phyloP scores from a whole-genome alignment of 1,284 basidiomycete species.

The Amylostereum areolatum region DNA sequence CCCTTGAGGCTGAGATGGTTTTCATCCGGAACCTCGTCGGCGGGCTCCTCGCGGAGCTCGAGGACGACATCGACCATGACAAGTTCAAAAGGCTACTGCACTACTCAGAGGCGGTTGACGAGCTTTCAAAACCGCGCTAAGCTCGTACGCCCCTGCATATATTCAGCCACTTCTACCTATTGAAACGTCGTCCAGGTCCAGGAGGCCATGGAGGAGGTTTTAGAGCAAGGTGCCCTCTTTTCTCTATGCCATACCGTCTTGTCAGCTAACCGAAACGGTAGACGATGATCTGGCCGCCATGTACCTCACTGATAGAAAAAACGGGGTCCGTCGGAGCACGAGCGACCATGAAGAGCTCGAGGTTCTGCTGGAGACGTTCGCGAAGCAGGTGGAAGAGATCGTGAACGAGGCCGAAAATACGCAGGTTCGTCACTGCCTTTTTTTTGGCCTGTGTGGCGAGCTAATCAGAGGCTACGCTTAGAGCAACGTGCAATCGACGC shows the following conservation, averaged over 20 bases:
- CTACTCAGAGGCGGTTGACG: conserved; percentile 80
- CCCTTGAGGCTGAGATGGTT: conserved; percentile 89
- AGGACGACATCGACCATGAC: conserved; percentile 90
- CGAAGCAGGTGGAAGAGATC: conserved; percentile 95
- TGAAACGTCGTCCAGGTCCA: conserved; percentile 54
- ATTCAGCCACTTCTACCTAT: conserved; percentile 1
- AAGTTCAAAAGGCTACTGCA: conserved; percentile 86
- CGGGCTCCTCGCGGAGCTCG: conserved; percentile 84
- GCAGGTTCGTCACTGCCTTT: conserved; percentile 44
- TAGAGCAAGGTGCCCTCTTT: conserved; percentile 70
- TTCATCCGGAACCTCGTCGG: conserved; percentile 85
- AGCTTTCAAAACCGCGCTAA: conserved; percentile 87
- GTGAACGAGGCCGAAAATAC: conserved; percentile 89
- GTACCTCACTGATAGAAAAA: conserved; percentile 83
- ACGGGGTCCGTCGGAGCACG: conserved; percentile 44
- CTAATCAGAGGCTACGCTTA: conserved; percentile 21
- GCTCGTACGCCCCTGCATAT: conserved; percentile 41
- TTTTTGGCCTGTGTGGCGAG: background rate
- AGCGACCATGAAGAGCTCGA: conserved; percentile 93
- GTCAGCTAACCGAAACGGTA: conserved; percentile 22
- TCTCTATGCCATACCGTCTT: conserved; percentile 9
- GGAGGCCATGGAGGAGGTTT: conserved; percentile 83
- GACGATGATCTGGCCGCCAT: conserved; percentile 92
- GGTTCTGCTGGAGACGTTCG: conserved; percentile 87
- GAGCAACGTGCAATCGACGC: conserved; percentile 92